Evolutionary conservation across 2,329 filamentous ascomycete genomes (phyloP).

Genomic region (Exophiala xenobiotica): DNA sequence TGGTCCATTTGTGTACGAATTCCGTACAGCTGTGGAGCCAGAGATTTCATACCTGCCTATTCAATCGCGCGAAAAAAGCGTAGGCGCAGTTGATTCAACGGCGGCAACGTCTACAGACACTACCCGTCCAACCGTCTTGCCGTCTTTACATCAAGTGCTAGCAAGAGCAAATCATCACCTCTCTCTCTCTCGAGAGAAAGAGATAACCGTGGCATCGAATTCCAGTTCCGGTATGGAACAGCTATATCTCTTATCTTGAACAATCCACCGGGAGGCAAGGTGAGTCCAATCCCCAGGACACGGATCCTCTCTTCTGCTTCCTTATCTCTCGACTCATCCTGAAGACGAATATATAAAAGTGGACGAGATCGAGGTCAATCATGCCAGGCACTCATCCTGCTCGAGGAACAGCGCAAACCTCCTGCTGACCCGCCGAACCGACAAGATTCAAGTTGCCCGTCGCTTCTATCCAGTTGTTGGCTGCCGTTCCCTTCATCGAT

Average conservation of each 20-base stretch:
- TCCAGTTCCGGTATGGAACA: background rate
- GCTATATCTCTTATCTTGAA: background rate
- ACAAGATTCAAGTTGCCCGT: background rate
- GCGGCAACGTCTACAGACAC: background rate
- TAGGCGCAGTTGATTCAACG: background rate
- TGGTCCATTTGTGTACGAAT: background rate
- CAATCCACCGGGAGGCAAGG: background rate
- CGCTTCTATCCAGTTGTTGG: background rate
- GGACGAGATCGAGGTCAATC: background rate
- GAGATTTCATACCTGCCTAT: background rate
- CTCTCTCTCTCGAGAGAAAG: too few species aligned
- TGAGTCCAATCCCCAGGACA: background rate
- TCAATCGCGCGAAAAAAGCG: background rate
- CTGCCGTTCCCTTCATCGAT: background rate
- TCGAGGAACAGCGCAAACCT: background rate
- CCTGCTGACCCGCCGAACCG: background rate
- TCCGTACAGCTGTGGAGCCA: background rate
- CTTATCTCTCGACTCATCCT: background rate
- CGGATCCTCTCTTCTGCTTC: background rate
- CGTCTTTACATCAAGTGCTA: background rate
- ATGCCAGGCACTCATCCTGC: background rate
- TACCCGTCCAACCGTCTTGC: background rate
- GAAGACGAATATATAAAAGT: background rate
- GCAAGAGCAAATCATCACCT: background rate
- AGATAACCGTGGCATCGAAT: slow-evolving; percentile 1